Evolutionary conservation across 139 green algal species (phyloP), one percentile per base, ranked within the genome.

Genomic region (Mesostigma viride): DNA sequence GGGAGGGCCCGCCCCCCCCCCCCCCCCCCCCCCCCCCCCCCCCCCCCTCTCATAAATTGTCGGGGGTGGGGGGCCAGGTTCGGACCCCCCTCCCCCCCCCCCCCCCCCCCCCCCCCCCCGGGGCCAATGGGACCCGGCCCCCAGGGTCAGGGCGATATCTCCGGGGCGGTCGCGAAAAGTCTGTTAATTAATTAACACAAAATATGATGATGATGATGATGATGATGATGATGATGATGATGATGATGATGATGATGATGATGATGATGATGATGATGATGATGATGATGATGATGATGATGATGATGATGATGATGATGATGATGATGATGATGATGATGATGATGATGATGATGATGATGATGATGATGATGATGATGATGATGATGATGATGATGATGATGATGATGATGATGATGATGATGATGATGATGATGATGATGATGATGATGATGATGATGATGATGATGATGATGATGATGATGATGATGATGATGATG

Each of bases 291-390:
- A 28, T 28, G 28, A 22, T 59, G 48, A 22, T n/a, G 6, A 28
- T 59, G 48, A 6, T n/a, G 11, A 28, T 28, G 22, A 22, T 59
- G 48, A 22, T 59, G 48, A 28, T 59, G 48, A 28, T 59, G 48
- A 28, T 59, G 48, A 22, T 59, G 11, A 6, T 59, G 11, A 22
- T 59, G 48, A 22, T n/a, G 11, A 28, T 59, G 48, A 6, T n/a
- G 11, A 28, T 59, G 48, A 22, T 59, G 48, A 22, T 59, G 48
- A 28, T 59, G 48, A 22, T 59, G 48, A 28, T 59, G 48, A 22
- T 59, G 48, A 28, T 59, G 48, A 28, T 59, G 48, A 28, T 59
- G 48, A 28, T 59, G 48, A 22, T 59, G 48, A 28, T n/a, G 48
- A 22, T 59, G 48, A 28, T 59, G 11, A 28, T 59, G 48, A 28